Evolutionary conservation across 345 rosid genomes (phyloP).

Genomic region (Lumnitzera littorea): DNA sequence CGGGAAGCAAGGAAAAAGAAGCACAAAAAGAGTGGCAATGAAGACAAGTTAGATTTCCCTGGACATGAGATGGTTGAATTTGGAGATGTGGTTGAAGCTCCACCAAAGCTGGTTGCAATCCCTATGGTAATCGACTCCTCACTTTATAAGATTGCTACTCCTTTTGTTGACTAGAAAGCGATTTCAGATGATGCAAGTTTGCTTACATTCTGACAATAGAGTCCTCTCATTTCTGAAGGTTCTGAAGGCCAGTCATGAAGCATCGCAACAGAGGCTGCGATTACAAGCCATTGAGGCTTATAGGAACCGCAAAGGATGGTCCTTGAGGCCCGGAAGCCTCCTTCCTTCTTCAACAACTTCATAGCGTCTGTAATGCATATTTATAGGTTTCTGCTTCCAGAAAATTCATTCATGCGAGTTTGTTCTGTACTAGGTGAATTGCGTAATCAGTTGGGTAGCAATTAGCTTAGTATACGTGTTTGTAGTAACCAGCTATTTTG

Average conservation of each 20-base stretch:
- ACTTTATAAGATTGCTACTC: constrained; percentile 2
- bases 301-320: constrained; percentile 68
- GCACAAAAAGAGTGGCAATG: constrained; percentile 33
- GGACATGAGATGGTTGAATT: constrained; percentile 59
- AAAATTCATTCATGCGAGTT: no score
- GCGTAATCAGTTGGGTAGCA: no score
- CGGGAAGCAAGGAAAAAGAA: constrained; percentile 72
- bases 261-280: constrained; percentile 65
- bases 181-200: background rate
- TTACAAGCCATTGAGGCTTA: constrained; percentile 74
- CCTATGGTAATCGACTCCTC: constrained; percentile 46
- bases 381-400: background rate
- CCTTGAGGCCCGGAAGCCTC: constrained; percentile 55
- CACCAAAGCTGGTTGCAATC: constrained; percentile 53
- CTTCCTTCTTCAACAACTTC: constrained; percentile 28
- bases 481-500: no score
- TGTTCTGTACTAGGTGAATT: no score
- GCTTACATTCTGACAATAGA: constrained; percentile 1
- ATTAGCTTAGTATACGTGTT: no score
- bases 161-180: background rate
- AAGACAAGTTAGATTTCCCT: constrained; percentile 51
- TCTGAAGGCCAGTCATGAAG: constrained; percentile 33
- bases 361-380: constrained; percentile 4
- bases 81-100: constrained; percentile 86
- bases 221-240: constrained; percentile 27